phyloP scores from a whole-genome alignment of 2,329 filamentous ascomycete genomes.

The Penicillium sp. region DNA sequence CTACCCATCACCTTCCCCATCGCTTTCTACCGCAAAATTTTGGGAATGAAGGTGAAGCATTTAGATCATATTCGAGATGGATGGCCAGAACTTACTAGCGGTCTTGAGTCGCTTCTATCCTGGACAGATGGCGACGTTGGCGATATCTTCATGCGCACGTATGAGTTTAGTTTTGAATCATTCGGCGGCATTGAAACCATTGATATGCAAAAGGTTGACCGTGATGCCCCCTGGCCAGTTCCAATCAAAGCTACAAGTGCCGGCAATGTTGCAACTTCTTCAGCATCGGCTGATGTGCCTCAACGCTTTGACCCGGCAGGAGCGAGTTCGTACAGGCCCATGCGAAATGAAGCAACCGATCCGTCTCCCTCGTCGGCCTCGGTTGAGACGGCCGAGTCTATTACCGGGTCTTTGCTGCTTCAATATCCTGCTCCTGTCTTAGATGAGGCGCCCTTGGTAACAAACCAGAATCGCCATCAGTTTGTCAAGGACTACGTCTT shows the following conservation, averaged over 20 bases:
- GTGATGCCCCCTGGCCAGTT: conserved; percentile 38
- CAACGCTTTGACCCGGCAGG: conserved; percentile 18
- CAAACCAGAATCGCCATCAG: conserved; percentile 71
- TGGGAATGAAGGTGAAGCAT: conserved; percentile 67
- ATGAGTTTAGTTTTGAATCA: conserved; percentile 73
- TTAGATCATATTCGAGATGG: conserved; percentile 80
- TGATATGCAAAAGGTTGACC: conserved; percentile 51
- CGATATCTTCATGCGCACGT: conserved; percentile 80
- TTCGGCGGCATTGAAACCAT: conserved; percentile 57
- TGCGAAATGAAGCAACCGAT: conserved; percentile 20
- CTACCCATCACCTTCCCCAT: conserved; percentile 86
- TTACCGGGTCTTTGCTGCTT: conserved; percentile 22
- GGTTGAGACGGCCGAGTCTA: conserved; percentile 23
- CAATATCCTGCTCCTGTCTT: conserved; percentile 32
- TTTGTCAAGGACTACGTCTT: conserved; percentile 84
- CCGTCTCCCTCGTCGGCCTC: conserved; percentile 6
- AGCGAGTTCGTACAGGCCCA: conserved; percentile 24
- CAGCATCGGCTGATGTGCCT: conserved; percentile 25
- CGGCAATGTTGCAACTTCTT: conserved; percentile 8
- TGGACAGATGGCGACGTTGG: conserved; percentile 81
- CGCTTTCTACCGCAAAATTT: conserved; percentile 77
- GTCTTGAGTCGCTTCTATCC: conserved; percentile 69
- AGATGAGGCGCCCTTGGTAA: conserved; percentile 70
- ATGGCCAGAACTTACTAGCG: conserved; percentile 78
- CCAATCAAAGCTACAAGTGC: conserved; percentile 3